A percentile compares a stretch with the other conserved stretches of the same genome.
These are phyloP conservation scores for Aspergillaceae sp. DNA, from an alignment of 2,329 filamentous ascomycete genomes.

Conservation along the genomic window DNA sequence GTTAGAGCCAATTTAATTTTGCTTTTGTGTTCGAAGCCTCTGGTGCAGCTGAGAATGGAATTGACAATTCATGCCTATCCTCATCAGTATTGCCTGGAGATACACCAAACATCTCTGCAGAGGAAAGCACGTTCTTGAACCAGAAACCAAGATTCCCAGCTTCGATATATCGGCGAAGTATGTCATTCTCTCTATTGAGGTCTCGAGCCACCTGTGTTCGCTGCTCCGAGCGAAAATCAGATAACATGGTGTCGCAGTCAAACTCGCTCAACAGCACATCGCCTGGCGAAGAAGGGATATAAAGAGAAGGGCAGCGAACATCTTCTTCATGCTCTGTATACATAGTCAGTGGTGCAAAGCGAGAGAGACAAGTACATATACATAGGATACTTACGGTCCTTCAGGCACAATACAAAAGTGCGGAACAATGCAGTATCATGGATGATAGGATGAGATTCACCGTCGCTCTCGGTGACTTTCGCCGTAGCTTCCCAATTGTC, in stretches of 20 bases:
- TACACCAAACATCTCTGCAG: conserved; percentile 9
- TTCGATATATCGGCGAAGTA: conserved; percentile 56
- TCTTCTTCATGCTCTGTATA: conserved; percentile 12
- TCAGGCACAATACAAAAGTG: conserved; percentile 57
- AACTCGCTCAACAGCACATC: conserved; percentile 22
- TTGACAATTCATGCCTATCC: no score
- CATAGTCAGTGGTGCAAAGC: conserved; percentile 1
- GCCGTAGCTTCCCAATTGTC: conserved; percentile 76
- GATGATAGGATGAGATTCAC: conserved; percentile 55
- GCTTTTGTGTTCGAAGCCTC: no score
- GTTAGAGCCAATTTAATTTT: no score
- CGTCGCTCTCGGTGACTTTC: conserved; percentile 66
- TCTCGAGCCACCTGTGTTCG: conserved; percentile 61
- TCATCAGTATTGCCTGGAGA: background rate
- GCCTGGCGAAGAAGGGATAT: conserved; percentile 18
- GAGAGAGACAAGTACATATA: conserved; percentile 6
- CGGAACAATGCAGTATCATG: conserved; percentile 59
- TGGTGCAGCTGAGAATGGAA: no score
- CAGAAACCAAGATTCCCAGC: conserved; percentile 64
- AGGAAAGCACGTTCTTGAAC: conserved; percentile 37
- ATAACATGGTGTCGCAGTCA: conserved; percentile 43
- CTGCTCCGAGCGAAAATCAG: conserved; percentile 53
- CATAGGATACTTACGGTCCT: conserved; percentile 28
- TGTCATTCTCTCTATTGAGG: conserved; percentile 62
- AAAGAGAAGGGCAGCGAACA: conserved; percentile 11